Conservation (phyloP, 106 monocot genomes). For the Platanthera zijinensis region DNA sequence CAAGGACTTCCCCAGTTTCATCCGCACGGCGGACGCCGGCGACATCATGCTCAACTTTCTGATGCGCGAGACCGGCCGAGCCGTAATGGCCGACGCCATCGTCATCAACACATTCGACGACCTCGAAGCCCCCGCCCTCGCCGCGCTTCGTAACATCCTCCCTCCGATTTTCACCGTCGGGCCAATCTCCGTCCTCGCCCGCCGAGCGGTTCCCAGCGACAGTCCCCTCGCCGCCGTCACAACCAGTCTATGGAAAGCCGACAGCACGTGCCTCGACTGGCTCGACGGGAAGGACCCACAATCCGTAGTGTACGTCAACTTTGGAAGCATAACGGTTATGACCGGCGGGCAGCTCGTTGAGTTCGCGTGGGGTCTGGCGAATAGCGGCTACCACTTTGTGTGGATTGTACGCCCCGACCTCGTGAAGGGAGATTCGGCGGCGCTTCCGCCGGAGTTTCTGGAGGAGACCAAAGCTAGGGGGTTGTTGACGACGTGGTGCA, state of each 20-base stretch:
- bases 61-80: conserved; percentile 8
- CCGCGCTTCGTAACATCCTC: conserved; percentile 10
- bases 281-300: conserved; percentile 14
- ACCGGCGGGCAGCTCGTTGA: conserved; percentile 8
- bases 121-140: conserved; percentile 5
- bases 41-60: conserved; percentile 31
- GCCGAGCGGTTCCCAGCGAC: not conserved
- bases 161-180: conserved; percentile 26
- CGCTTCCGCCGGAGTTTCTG: conserved; percentile 8
- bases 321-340: conserved; percentile 14
- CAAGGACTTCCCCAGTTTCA: conserved; percentile 51
- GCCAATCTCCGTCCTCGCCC: conserved; percentile 9
- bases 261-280: conserved; percentile 30
- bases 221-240: conserved; percentile 10
- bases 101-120: conserved; percentile 24
- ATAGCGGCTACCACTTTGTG: conserved; percentile 7
- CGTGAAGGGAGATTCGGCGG: conserved; percentile 12
- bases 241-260: conserved; percentile 46
- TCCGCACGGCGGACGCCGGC: conserved; percentile 38
- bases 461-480: not conserved
- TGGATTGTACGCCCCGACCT: conserved; percentile 13
- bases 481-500: conserved; percentile 11
- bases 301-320: conserved; percentile 19
- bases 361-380: conserved; percentile 18
- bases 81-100: conserved; percentile 3